These are phyloP conservation scores for Phaeosphaeriaceae sp. DNA, from an alignment of 2,329 filamentous ascomycete species.

Conservation along the genomic window DNA sequence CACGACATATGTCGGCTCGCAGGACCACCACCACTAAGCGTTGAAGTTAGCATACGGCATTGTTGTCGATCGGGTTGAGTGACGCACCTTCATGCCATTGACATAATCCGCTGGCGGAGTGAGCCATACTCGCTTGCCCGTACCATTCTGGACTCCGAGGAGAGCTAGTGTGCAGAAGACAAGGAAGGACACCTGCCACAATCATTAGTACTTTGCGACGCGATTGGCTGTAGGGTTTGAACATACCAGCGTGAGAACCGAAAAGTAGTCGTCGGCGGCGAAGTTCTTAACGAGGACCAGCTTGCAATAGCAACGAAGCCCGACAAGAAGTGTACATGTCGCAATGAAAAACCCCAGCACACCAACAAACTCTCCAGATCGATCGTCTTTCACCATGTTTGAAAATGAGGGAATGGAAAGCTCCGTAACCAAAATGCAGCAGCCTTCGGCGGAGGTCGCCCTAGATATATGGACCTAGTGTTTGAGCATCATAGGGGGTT, in stretches of 20 bases:
- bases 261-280: conserved; percentile 23
- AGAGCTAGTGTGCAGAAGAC: conserved; percentile 18
- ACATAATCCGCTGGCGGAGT: conserved; percentile 18
- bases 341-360: conserved; percentile 24
- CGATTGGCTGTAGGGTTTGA: not conserved
- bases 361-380: conserved; percentile 19
- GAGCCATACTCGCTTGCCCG: conserved; percentile 21
- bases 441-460: not conserved
- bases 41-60: not conserved
- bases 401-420: not conserved
- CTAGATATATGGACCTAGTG: not conserved
- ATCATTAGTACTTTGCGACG: not conserved
- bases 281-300: conserved; percentile 23
- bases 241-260: conserved; percentile 19
- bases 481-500: not conserved
- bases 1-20: conserved; percentile 20
- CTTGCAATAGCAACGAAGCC: conserved; percentile 25
- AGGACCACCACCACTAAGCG: conserved; percentile 24
- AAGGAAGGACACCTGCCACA: conserved; percentile 11
- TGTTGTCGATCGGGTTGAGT: not conserved
- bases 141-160: conserved; percentile 18
- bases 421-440: not conserved
- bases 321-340: conserved; percentile 17
- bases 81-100: conserved; percentile 20
- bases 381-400: conserved; percentile 20